Conservation (phyloP, 2,329 filamentous ascomycete genomes). For the Fusarium anthophilum region DNA sequence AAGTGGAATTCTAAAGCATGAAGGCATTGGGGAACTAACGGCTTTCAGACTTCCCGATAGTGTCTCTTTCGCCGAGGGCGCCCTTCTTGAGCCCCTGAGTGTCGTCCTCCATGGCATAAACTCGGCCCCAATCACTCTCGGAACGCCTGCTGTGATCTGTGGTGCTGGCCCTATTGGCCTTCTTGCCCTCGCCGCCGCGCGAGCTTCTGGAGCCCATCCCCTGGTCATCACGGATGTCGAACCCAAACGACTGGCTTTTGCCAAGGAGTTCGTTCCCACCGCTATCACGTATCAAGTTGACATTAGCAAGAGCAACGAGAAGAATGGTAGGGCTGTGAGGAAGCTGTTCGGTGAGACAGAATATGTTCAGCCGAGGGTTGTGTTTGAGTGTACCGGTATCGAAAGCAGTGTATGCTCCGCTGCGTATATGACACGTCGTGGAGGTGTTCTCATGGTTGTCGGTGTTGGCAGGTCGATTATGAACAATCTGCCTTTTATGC, state of each 20-base stretch:
- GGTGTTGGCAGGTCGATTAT: constrained; percentile 70
- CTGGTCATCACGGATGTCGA: constrained; percentile 73
- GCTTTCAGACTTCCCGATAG: constrained; percentile 59
- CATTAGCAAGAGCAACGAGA: constrained; percentile 53
- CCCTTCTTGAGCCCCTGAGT: constrained; percentile 71
- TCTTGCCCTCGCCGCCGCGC: constrained; percentile 64
- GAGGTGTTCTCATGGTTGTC: constrained; percentile 70
- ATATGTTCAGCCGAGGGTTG: constrained; percentile 65
- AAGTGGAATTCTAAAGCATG: not conserved
- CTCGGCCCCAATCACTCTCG: constrained; percentile 61
- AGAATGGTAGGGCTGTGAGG: constrained; percentile 62
- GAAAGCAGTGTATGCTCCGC: constrained; percentile 71
- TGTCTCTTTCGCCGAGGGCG: constrained; percentile 66
- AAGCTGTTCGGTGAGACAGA: constrained; percentile 63
- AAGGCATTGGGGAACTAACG: not conserved
- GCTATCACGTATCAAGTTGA: constrained; percentile 65
- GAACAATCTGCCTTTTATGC: constrained; percentile 75
- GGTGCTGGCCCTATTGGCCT: constrained; percentile 73
- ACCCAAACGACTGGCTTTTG: constrained; percentile 63
- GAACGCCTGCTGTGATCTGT: constrained; percentile 65
- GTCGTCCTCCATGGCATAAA: constrained; percentile 71
- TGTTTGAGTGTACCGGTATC: constrained; percentile 73
- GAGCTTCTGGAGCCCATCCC: constrained; percentile 70
- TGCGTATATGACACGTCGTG: constrained; percentile 64
- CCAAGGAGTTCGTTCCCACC: constrained; percentile 64